A percentile compares a stretch with the other conserved stretches of the same genome.
phyloP scores from a whole-genome alignment of 495 filamentous ascomycete genomes.

The Thermochaetoides thermophila region DNA sequence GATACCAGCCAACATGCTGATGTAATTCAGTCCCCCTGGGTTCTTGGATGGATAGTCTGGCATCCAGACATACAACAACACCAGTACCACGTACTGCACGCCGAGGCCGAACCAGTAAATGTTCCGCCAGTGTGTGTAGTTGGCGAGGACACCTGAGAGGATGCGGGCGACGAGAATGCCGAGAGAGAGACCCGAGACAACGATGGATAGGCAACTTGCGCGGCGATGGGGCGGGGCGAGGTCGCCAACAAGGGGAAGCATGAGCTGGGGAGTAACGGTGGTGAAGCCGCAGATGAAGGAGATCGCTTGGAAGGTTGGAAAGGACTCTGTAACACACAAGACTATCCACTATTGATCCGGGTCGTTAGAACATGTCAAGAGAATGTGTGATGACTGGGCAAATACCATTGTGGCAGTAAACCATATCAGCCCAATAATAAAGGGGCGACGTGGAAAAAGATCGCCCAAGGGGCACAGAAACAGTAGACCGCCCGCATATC shows the following conservation, averaged over 20 bases:
- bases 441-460: conserved; percentile 51
- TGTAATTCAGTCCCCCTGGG: conserved; percentile 14
- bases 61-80: conserved; percentile 56
- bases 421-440: conserved; percentile 50
- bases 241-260: conserved; percentile 74
- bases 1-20: conserved; percentile 46
- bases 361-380: too few species aligned
- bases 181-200: conserved; percentile 63
- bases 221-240: conserved; percentile 56
- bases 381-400: not conserved
- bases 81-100: conserved; percentile 54
- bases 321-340: conserved; percentile 52
- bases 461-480: conserved; percentile 71
- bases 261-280: conserved; percentile 73
- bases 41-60: conserved; percentile 70
- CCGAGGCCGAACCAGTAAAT: conserved; percentile 72
- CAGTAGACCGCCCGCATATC: conserved; percentile 61
- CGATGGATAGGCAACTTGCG: conserved; percentile 53
- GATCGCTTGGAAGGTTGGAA: conserved; percentile 48
- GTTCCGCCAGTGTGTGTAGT: conserved; percentile 56
- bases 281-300: conserved; percentile 58
- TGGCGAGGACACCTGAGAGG: conserved; percentile 58
- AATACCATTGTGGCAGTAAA: conserved; percentile 51
- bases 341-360: conserved; percentile 58
- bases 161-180: conserved; percentile 66